These are phyloP conservation scores for Heliosperma pusillum DNA, from an alignment of 148 eudicot species.

Conservation along the genomic window DNA sequence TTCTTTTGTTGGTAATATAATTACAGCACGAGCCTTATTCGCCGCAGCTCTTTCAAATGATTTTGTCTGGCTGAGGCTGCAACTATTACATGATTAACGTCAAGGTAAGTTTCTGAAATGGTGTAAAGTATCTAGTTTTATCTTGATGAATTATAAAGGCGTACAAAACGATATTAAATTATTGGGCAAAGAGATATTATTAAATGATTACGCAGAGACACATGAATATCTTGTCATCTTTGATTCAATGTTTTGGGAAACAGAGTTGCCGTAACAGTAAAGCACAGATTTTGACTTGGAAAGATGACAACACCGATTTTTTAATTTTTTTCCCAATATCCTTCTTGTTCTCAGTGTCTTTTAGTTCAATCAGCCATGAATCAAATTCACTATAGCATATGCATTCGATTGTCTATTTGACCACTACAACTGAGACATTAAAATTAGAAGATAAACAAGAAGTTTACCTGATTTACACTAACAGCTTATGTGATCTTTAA, in stretches of 20 bases:
- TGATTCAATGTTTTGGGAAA: not conserved
- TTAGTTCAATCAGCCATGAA: not conserved
- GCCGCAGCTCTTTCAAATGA: slow-evolving; percentile 98
- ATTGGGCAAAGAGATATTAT: no score
- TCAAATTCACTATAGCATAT: not conserved
- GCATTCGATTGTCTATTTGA: not conserved
- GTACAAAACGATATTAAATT: not conserved
- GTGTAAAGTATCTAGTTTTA: not conserved
- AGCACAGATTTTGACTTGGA: not conserved
- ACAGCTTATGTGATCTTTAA: not conserved
- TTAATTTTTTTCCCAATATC: not conserved
- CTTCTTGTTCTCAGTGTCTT: not conserved
- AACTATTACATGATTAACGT: slow-evolving; percentile 47
- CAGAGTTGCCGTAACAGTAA: not conserved
- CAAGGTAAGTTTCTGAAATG: slow-evolving; percentile 24
- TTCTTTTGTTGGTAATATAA: slow-evolving; percentile 78
- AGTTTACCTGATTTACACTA: not conserved
- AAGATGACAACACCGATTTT: not conserved
- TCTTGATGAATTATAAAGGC: not conserved
- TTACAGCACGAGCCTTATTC: slow-evolving; percentile 80
- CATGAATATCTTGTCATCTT: not conserved
- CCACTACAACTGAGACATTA: not conserved
- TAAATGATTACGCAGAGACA: not conserved
- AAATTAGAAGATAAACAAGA: not conserved
- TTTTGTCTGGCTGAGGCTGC: slow-evolving; percentile 76